Conservation (phyloP, 2,329 filamentous ascomycete species). For the Ophiostoma piceae region DNA sequence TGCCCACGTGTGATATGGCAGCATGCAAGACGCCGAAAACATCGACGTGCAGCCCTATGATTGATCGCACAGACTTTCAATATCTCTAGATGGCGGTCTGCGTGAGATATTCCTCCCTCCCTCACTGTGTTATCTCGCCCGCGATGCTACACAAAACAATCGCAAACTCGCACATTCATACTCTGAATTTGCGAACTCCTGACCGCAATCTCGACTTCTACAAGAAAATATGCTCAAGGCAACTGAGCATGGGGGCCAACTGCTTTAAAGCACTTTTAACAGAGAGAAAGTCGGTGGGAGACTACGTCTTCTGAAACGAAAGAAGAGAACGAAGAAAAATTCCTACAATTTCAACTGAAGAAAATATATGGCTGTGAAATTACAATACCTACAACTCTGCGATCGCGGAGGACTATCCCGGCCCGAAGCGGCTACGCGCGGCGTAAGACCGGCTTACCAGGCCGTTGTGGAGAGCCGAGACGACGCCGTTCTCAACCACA, state of each 20-base stretch:
- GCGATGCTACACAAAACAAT: background rate
- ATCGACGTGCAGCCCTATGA: background rate
- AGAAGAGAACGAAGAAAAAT: no score
- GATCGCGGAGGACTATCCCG: background rate
- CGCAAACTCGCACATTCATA: no score
- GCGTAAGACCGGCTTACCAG: background rate
- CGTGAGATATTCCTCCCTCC: background rate
- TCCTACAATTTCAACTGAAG: background rate
- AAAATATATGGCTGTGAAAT: background rate
- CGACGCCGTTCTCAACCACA: background rate
- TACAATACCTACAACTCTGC: background rate
- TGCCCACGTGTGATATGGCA: background rate
- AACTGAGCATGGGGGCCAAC: background rate
- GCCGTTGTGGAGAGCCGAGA: background rate
- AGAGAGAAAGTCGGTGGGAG: no score
- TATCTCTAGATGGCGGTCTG: background rate
- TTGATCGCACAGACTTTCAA: background rate
- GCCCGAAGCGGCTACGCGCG: slow-evolving; percentile 1
- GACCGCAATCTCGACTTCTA: background rate
- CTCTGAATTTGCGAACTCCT: background rate
- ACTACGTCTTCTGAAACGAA: no score
- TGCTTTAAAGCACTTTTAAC: no score
- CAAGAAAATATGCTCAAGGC: background rate
- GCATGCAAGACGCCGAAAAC: background rate
- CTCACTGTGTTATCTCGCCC: background rate